Base-by-base conservation (phyloP, 495 filamentous ascomycete species). In the Viridothelium virens region DNA sequence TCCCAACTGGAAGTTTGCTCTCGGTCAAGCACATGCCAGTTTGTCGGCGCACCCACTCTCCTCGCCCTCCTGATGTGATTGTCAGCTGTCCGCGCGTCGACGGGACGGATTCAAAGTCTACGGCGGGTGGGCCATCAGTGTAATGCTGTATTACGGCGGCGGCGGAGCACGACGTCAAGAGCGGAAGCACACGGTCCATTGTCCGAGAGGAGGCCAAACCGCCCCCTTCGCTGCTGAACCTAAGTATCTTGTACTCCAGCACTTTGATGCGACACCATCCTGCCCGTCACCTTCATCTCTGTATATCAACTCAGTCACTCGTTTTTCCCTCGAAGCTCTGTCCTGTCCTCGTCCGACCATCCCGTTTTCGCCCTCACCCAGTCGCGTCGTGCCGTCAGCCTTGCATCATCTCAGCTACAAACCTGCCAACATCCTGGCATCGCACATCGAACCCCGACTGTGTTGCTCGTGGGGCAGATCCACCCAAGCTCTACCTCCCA, bases 341-440 rank as follows among this genome's bases (percentile, higher is more conserved):
- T 59, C 53, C 18, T 31, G 14, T 59, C 31, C 7, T 5, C 53
- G 14, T 18, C 6, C 11, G 10, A 31, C 31, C 18, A 18, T 59
- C 53, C 25, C 31, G 14, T 36, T 9, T 7, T 10, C 18, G 7
- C 25, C 3, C 53, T 34, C 7, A 3, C 31, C 53, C 53, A 59
- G 31, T 34, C 36, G 18, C 53, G 25, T 33, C 61, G 37, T 63
- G 5, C 31, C 37, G 25, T 31, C 61, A 63, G 61, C 61, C 61
- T 41, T 63, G 41, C 38, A 11, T 41, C 61, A 47, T 63, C 61
- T 63, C 41, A 47, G 38, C 61, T 63, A 4, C 61, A 63, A 41
- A 39, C 37, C 41, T 47, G 37, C 61, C 61, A 63, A 47, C 61
- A 41, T 47, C 61, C 61, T 37, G 18, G 53, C 53, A 39, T 66